Conservation (phyloP, 2,329 filamentous ascomycete species). For the Madurella mycetomatis region DNA sequence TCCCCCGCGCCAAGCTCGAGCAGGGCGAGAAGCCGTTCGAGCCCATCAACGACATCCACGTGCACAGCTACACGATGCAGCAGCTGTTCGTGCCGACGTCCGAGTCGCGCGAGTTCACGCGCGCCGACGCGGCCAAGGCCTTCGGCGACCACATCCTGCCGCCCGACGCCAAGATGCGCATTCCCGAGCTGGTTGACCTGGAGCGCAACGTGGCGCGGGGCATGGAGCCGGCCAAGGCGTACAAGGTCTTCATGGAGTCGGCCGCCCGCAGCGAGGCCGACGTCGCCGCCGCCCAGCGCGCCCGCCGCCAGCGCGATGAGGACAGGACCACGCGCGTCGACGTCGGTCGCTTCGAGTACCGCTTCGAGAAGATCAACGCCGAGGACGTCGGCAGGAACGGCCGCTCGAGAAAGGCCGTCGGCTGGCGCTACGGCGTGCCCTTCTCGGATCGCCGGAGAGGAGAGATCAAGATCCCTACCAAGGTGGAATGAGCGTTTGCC, state of each 20-base stretch:
- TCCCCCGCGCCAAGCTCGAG: conserved; percentile 62
- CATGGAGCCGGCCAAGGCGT: conserved; percentile 34
- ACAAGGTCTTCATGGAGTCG: conserved; percentile 36
- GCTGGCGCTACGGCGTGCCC: conserved; percentile 62
- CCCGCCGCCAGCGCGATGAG: conserved; percentile 35
- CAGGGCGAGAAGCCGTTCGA: conserved; percentile 51
- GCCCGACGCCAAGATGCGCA: conserved; percentile 57
- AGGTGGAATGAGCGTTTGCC: conserved; percentile 43
- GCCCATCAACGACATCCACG: conserved; percentile 60
- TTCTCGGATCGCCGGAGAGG: conserved; percentile 59
- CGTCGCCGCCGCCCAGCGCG: conserved; percentile 33
- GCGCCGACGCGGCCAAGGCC: conserved; percentile 60
- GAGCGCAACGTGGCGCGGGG: conserved; percentile 45
- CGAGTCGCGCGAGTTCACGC: conserved; percentile 60
- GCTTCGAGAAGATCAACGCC: conserved; percentile 56
- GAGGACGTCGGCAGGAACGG: conserved; percentile 54
- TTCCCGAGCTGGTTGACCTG: conserved; percentile 56
- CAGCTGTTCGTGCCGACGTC: conserved; percentile 62
- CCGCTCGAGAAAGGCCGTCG: conserved; percentile 47
- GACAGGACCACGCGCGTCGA: conserved; percentile 42
- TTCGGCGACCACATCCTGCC: conserved; percentile 58
- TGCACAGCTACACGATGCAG: conserved; percentile 58
- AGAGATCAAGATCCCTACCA: conserved; percentile 64
- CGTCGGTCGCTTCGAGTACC: conserved; percentile 56
- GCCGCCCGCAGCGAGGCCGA: conserved; percentile 41